Evolutionary conservation across 495 filamentous ascomycete genomes (phyloP).

Genomic region (Penicillium maclennaniae): DNA sequence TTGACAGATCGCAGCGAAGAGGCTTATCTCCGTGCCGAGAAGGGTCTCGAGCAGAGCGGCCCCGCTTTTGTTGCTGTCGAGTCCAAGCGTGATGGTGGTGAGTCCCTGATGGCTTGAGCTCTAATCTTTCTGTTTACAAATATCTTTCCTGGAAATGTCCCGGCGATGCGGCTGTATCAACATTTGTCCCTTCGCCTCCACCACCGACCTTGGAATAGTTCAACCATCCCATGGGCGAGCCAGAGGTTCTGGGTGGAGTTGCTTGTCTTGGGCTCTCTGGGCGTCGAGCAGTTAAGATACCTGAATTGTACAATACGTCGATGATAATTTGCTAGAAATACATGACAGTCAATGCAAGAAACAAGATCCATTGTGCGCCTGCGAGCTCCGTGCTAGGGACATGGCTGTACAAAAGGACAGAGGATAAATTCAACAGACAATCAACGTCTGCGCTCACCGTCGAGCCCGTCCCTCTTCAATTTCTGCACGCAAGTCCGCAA

Average conservation of each 20-base stretch:
- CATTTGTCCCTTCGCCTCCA: background rate
- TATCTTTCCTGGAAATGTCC: background rate
- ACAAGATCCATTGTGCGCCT: conserved; percentile 33
- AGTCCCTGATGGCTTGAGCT: conserved; percentile 31
- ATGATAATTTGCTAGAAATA: background rate
- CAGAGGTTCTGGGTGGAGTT: background rate
- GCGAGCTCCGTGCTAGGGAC: conserved; percentile 31
- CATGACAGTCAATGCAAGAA: conserved; percentile 1
- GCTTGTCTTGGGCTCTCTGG: background rate
- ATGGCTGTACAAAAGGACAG: conserved; percentile 34
- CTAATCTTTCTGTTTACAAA: conserved; percentile 1
- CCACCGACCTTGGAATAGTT: background rate
- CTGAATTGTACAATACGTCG: conserved; percentile 4
- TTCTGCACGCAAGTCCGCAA: conserved; percentile 43
- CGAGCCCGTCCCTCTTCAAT: conserved; percentile 45
- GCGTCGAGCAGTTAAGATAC: background rate
- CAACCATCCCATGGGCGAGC: background rate
- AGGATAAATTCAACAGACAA: conserved; percentile 7
- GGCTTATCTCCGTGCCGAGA: conserved; percentile 78
- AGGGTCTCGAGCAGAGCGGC: conserved; percentile 52
- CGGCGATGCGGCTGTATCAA: background rate
- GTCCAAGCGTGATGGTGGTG: conserved; percentile 33
- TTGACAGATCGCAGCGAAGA: conserved; percentile 82
- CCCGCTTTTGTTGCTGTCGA: conserved; percentile 41
- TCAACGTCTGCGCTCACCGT: conserved; percentile 25